Base-by-base conservation (phyloP, 768 basidiomycete genomes). In the Tricholoma matsutake region DNA sequence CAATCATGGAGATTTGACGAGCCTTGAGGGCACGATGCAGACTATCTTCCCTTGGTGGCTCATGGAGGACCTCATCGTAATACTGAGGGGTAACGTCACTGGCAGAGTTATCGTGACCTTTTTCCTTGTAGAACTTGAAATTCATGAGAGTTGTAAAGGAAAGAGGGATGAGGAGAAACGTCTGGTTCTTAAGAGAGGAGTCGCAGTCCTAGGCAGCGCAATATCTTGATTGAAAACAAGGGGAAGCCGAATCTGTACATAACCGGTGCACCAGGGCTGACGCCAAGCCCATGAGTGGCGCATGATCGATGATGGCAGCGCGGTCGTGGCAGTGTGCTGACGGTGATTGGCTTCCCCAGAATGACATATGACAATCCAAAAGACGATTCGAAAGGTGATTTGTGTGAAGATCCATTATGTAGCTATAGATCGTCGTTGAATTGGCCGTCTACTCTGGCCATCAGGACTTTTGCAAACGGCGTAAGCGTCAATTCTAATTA, bases 1-100 rank as follows among this genome's bases (percentile, higher is more conserved):
- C 83, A 61, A 86, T 85, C 81, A 84, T 82, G 25, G 81, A 83
- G 54, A 82, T 80, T 62, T 83, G 81, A 25, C 81, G 75, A 13
- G 81, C 81, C 63, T 84, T 79, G 53, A 83, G 75, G 29, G 79
- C 81, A 43, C 81, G 77, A 61, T 82, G 81, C 39, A 85, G 69
- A 39, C 72, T 78, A 39, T 77, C 65, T 53, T 72, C 71, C 43
- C 67, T 58, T 8, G 71, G 63, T 16, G 79, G 77, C 35, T 79
- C 78, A 18, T 72, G 62, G 47, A 74, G 68, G 11, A 71, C 71
- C 18, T 73, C 65, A 57, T 72, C 68, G 49, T 69, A 54, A 63
- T 64, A 65, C 6, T 51, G 62, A 54, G 65, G 65, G 28, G 73
- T 70, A 55, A 63, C 56, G 47, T 62, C 61, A 31, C 62, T 65